Percentiles rank a stretch among this genome's conserved stretches.
Conservation (phyloP, 768 basidiomycete genomes). For the Suillus alpinus region DNA sequence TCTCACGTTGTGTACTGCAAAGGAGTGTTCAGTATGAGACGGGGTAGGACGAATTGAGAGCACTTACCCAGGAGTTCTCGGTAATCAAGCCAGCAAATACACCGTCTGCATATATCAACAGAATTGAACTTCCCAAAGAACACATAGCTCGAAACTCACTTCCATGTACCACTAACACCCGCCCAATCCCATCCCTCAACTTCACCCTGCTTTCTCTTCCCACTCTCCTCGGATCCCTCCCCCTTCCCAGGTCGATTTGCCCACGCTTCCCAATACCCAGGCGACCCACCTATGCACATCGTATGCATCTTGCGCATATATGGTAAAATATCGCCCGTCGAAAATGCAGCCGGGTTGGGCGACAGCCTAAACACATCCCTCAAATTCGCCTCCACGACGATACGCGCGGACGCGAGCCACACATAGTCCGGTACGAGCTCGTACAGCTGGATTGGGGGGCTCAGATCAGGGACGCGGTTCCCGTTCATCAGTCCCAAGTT, state of each 20-base stretch:
- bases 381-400: slow-evolving; percentile 51
- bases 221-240: not conserved
- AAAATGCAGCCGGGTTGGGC: not conserved
- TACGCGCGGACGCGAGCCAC: slow-evolving; percentile 49
- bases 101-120: slow-evolving; percentile 36
- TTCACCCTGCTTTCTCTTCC: slow-evolving; percentile 10
- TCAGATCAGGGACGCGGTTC: slow-evolving; percentile 14
- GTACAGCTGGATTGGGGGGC: slow-evolving; percentile 21
- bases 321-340: slow-evolving; percentile 22
- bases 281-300: slow-evolving; percentile 38
- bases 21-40: not conserved
- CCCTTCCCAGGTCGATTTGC: slow-evolving; percentile 6
- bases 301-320: slow-evolving; percentile 34
- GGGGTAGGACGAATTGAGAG: not conserved
- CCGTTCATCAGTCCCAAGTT: not conserved
- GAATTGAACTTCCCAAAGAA: not conserved
- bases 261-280: slow-evolving; percentile 38
- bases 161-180: slow-evolving; percentile 51
- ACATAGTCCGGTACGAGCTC: slow-evolving; percentile 47
- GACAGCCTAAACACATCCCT: slow-evolving; percentile 31
- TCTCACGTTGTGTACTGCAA: slow-evolving; percentile 39
- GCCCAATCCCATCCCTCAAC: slow-evolving; percentile 59
- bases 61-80: slow-evolving; percentile 49
- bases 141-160: slow-evolving; percentile 31
- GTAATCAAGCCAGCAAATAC: slow-evolving; percentile 61